Conservation (phyloP, 495 filamentous ascomycete species). For the Apodospora peruviana region DNA sequence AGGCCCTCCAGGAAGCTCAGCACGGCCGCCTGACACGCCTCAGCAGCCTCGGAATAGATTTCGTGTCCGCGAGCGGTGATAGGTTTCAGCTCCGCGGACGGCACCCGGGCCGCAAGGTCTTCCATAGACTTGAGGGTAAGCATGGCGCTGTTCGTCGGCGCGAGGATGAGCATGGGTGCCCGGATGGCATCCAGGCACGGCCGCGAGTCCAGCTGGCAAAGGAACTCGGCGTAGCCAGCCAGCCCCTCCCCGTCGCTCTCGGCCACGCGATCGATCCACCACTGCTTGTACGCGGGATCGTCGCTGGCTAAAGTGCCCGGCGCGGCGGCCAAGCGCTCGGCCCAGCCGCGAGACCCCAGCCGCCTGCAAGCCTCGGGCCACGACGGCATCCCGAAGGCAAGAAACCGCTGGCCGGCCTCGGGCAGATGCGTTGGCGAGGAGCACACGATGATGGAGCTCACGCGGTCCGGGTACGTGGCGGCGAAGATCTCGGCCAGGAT, state of each 20-base stretch:
- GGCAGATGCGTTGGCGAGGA: not conserved
- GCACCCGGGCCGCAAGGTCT: not conserved
- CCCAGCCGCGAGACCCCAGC: not conserved
- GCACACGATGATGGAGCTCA: not conserved
- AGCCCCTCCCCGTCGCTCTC: not conserved
- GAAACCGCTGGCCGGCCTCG: not conserved
- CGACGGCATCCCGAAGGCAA: not conserved
- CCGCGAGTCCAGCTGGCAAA: not conserved
- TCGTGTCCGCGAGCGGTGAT: not conserved
- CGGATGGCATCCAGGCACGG: not conserved
- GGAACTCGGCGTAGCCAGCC: conserved; percentile 1
- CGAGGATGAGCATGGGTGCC: not conserved
- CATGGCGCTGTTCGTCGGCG: not conserved
- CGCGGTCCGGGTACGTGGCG: not conserved
- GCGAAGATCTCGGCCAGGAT: conserved; percentile 1
- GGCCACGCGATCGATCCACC: not conserved
- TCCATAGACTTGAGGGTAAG: not conserved
- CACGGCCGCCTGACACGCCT: not conserved
- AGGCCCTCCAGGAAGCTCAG: not conserved
- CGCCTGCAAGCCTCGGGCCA: not conserved
- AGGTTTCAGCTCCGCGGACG: not conserved
- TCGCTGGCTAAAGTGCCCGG: not conserved
- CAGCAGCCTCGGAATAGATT: not conserved
- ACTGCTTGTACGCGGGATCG: not conserved
- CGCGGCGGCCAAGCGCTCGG: not conserved